Evolutionary conservation across 257 asterid genomes (phyloP).

Genomic region (Solanum sitiens): DNA sequence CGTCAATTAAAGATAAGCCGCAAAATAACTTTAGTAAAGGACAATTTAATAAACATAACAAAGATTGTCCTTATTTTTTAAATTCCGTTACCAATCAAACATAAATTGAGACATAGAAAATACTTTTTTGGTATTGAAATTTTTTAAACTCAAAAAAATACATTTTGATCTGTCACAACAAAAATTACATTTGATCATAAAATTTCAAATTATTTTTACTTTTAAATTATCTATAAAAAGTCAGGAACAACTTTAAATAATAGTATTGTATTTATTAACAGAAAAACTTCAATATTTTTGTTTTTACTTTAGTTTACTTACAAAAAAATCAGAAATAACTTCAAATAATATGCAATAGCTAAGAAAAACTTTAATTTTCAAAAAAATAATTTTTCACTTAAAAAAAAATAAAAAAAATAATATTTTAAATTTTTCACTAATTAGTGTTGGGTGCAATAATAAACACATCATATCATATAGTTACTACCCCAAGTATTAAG

Average conservation of each 20-base stretch:
- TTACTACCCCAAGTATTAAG: neutral
- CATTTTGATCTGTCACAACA: too few species aligned
- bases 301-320: neutral
- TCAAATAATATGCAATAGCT: neutral
- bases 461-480: neutral
- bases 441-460: neutral
- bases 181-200: too few species aligned
- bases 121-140: too few species aligned
- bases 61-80: too few species aligned
- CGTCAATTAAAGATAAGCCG: too few species aligned
- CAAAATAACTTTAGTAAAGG: neutral
- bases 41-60: neutral
- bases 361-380: neutral
- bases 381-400: too few species aligned
- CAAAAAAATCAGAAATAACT: neutral
- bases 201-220: too few species aligned
- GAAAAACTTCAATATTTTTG: neutral
- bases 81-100: too few species aligned
- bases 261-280: neutral
- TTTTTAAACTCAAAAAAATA: too few species aligned
- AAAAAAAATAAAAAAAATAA: too few species aligned
- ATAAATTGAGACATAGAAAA: neutral
- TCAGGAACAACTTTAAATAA: neutral
- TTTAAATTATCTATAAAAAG: neutral
- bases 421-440: too few species aligned